These are phyloP conservation scores for Lachancea kluyveri DNA, from an alignment of 805 yeast genomes.

Conservation along the genomic window DNA sequence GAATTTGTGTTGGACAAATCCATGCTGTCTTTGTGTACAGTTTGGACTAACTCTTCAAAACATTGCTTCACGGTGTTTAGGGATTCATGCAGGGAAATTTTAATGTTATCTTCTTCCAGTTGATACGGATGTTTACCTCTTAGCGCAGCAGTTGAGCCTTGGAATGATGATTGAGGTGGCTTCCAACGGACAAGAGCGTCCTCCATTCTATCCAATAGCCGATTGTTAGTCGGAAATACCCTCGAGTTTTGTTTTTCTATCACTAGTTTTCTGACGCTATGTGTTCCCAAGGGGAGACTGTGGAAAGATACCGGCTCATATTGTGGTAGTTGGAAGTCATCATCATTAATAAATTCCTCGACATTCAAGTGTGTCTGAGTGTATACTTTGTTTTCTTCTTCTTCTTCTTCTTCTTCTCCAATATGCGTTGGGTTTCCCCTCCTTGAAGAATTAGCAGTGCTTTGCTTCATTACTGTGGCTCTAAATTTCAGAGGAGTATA, in stretches of 20 bases:
- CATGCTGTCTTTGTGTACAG: too few species aligned
- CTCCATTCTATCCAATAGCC: slow-evolving; percentile 22
- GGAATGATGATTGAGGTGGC: slow-evolving; percentile 21
- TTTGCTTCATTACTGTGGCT: too few species aligned
- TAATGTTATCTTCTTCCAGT: slow-evolving; percentile 2
- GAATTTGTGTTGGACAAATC: too few species aligned
- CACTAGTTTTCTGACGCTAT: slow-evolving; percentile 21
- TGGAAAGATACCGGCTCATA: slow-evolving; percentile 1
- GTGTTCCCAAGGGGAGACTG: slow-evolving; percentile 6
- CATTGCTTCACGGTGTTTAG: slow-evolving; percentile 3
- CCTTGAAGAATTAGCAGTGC: too few species aligned
- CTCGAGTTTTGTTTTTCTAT: slow-evolving; percentile 22
- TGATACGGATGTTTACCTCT: slow-evolving; percentile 28
- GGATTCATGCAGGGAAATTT: neutral
- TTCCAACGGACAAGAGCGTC: slow-evolving; percentile 25
- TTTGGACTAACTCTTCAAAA: slow-evolving; percentile 3
- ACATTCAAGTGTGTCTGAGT: neutral
- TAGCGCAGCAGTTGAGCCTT: slow-evolving; percentile 20
- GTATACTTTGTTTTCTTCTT: neutral
- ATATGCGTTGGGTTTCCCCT: too few species aligned
- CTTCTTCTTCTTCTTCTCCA: neutral
- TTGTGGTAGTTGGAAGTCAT: too few species aligned
- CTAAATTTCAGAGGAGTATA: too few species aligned
- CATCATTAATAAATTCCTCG: too few species aligned
- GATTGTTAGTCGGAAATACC: slow-evolving; percentile 11